Evolutionary conservation across 1,284 basidiomycete genomes (phyloP).

Genomic region (Ganoderma meredithae): DNA sequence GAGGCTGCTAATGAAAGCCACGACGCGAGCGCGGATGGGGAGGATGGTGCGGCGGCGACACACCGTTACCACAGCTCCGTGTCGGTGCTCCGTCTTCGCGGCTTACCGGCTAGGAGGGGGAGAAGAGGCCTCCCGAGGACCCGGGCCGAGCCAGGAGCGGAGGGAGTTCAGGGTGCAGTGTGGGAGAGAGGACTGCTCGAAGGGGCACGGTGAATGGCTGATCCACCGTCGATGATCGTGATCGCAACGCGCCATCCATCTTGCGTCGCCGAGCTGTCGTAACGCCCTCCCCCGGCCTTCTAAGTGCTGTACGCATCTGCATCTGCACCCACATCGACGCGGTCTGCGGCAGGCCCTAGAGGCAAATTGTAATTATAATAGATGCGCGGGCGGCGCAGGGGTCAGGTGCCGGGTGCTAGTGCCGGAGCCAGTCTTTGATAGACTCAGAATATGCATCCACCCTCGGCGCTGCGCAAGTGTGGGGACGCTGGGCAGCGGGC

Average conservation of each 20-base stretch:
- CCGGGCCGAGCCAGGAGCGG: too few relatives aligned
- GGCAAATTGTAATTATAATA: too few relatives aligned
- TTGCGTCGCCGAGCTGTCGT: conserved; percentile 3
- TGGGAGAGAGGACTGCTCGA: not conserved
- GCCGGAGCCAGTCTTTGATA: not conserved
- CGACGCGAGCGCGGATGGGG: too few relatives aligned
- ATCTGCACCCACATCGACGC: not conserved
- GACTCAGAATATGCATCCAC: not conserved
- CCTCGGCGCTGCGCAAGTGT: not conserved
- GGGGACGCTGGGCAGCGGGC: not conserved
- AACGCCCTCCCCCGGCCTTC: not conserved
- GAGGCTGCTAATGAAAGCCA: too few relatives aligned
- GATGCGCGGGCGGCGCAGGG: not conserved
- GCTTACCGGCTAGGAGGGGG: too few relatives aligned
- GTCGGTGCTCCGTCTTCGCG: too few relatives aligned
- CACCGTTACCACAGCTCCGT: too few relatives aligned
- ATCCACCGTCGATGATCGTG: not conserved
- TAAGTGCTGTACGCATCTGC: not conserved
- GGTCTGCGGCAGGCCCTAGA: too few relatives aligned
- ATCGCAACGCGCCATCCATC: not conserved
- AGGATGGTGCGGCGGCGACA: too few relatives aligned
- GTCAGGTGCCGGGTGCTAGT: not conserved
- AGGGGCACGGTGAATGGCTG: not conserved
- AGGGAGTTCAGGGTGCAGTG: not conserved
- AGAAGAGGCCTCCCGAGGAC: too few relatives aligned